Conservation (phyloP, 305 asterid species). For the Rubia balearica region DNA sequence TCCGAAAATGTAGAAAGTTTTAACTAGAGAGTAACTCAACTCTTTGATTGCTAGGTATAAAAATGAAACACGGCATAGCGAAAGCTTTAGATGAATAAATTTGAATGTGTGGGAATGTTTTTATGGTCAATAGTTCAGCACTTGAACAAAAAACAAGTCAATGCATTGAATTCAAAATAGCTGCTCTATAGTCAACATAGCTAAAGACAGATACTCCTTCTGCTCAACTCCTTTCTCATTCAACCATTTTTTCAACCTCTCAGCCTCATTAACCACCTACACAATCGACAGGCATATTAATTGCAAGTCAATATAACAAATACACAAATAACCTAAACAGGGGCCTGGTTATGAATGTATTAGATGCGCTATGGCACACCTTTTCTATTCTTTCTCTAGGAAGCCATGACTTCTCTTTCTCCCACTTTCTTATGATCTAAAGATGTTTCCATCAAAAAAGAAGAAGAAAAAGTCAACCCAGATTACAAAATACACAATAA, state of each 20-base stretch:
- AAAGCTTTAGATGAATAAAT: too few species aligned
- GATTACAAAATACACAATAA: neutral
- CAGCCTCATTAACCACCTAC: conserved; percentile 62
- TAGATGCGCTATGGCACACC: conserved; percentile 34
- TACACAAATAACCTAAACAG: conserved; percentile 7
- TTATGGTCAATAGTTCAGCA: too few species aligned
- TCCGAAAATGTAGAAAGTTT: too few species aligned
- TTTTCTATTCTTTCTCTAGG: conserved; percentile 79
- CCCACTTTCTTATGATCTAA: conserved; percentile 82
- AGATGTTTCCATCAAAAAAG: conserved; percentile 14
- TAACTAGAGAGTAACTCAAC: too few species aligned
- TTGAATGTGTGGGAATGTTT: too few species aligned
- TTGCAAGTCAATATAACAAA: neutral
- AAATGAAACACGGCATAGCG: too few species aligned
- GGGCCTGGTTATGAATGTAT: conserved; percentile 13
- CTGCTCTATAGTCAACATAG: neutral
- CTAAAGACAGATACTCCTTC: conserved; percentile 36
- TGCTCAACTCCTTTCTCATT: conserved; percentile 76
- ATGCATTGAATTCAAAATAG: too few species aligned
- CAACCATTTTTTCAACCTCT: conserved; percentile 78
- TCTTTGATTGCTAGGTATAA: too few species aligned
- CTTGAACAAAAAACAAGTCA: too few species aligned
- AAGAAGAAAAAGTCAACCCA: conserved; percentile 15
- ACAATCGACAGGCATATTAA: conserved; percentile 7
- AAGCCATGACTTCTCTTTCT: conserved; percentile 78